Base-by-base conservation (phyloP, 1,284 basidiomycete genomes). In the Baeospora myosura region DNA sequence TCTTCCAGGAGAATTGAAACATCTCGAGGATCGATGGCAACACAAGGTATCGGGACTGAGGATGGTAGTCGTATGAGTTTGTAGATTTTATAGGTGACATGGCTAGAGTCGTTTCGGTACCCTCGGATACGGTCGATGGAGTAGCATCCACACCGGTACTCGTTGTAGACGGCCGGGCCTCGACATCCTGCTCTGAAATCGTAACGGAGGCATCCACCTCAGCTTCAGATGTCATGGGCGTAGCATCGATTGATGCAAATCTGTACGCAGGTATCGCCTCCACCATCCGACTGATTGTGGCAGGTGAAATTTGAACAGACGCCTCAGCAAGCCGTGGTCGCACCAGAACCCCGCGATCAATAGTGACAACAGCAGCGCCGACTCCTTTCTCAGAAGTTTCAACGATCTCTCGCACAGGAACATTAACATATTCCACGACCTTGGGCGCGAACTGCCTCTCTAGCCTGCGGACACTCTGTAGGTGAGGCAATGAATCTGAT, bases 401-500 rank as follows among this genome's bases (percentile, higher is more conserved):
- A 16, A 45, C 33, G 40, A 11, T n/a, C 18, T 34, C 16, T n/a
- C n/a, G n/a, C n/a, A n/a, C n/a, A 24, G 44, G 62, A 54, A 21
- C 50, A 42, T 47, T 51, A 56, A 36, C 37, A 11, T 38, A 16
- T 33, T 43, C 30, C 41, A 50, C 3, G 54, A 59, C 10, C 5
- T n/a, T 38, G n/a, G 25, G 28, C 7, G 63, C 64, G 32, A 72
- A 68, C 44, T 67, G 64, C 41, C 76, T 68, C 52, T 88, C 84
- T 39, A 69, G 62, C 36, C 74, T 59, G 18, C 84, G 77, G 46
- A 87, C 61, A 42, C 65, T 62, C 55, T 87, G 84, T 17, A 88
- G 59, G 52, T 78, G 74, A 16, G 84, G 83, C 33, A 88, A 67
- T 49, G 71, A 73, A 34, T 85, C 81, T 1, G 67, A 66, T 17